phyloP scores from a whole-genome alignment of 495 filamentous ascomycete species.

The Hypoxylon rickii region DNA sequence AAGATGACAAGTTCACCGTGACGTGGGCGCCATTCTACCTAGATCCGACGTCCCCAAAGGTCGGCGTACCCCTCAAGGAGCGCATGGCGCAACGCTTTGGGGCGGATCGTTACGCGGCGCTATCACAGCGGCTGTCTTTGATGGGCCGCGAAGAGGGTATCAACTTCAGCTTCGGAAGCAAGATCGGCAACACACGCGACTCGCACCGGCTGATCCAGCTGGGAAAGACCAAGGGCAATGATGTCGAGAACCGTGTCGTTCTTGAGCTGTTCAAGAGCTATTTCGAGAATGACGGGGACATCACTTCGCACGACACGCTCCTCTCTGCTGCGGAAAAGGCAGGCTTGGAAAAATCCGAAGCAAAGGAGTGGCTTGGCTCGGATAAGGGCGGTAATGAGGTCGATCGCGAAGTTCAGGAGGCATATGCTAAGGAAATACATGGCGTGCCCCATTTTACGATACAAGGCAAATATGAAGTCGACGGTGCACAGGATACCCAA shows the following conservation, averaged over 20 bases:
- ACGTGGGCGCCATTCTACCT: slow-evolving; percentile 79
- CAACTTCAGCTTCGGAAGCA: slow-evolving; percentile 69
- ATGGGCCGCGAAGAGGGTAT: slow-evolving; percentile 68
- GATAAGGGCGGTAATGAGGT: slow-evolving; percentile 68
- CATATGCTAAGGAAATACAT: slow-evolving; percentile 55
- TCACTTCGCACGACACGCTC: slow-evolving; percentile 67
- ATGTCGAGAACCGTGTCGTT: slow-evolving; percentile 67
- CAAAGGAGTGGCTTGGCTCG: slow-evolving; percentile 64
- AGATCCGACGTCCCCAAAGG: slow-evolving; percentile 61
- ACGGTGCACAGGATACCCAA: slow-evolving; percentile 65
- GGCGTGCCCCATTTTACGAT: slow-evolving; percentile 76
- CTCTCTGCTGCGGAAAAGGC: slow-evolving; percentile 63
- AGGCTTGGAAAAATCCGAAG: slow-evolving; percentile 62
- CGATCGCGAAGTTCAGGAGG: slow-evolving; percentile 65
- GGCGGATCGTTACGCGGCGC: slow-evolving; percentile 53
- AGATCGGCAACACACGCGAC: slow-evolving; percentile 73
- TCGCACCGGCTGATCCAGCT: slow-evolving; percentile 73
- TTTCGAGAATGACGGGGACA: slow-evolving; percentile 78
- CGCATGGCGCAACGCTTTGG: slow-evolving; percentile 47
- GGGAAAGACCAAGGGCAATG: slow-evolving; percentile 59
- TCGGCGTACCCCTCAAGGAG: slow-evolving; percentile 29
- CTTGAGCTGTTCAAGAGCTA: slow-evolving; percentile 71
- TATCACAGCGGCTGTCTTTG: slow-evolving; percentile 57
- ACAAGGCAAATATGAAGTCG: slow-evolving; percentile 63
- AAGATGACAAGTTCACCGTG: slow-evolving; percentile 67